These are phyloP conservation scores for Solanum boliviense DNA, from an alignment of 257 asterid species.

Conservation along the genomic window DNA sequence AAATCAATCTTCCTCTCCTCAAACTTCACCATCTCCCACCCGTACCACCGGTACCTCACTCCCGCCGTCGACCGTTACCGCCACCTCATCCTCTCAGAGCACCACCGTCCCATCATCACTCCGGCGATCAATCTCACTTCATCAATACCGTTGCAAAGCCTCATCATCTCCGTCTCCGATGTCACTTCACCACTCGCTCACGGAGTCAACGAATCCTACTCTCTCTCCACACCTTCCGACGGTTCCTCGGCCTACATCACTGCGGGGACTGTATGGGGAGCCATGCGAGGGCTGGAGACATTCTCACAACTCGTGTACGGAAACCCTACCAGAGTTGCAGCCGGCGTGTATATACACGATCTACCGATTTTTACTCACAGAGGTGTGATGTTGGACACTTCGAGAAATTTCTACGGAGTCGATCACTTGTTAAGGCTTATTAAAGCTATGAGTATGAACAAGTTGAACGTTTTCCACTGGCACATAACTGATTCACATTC, in stretches of 20 bases:
- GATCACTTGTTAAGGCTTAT: conserved; percentile 58
- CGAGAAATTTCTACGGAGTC: conserved; percentile 62
- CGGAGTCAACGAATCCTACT: conserved; percentile 83
- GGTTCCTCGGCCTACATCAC: conserved; percentile 26
- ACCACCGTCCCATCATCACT: conserved; percentile 36
- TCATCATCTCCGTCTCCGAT: conserved; percentile 34
- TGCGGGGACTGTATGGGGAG: conserved; percentile 75
- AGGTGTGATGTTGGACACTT: conserved; percentile 71
- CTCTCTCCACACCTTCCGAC: conserved; percentile 28
- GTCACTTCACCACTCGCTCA: conserved; percentile 31
- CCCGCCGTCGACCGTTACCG: conserved; percentile 61
- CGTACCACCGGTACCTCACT: conserved; percentile 37
- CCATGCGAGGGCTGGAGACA: conserved; percentile 85
- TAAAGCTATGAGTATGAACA: conserved; percentile 77
- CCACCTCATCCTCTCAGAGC: conserved; percentile 26
- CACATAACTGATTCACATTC: conserved; percentile 93
- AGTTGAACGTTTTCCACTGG: conserved; percentile 92
- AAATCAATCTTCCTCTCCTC: conserved; percentile 46
- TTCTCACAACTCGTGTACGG: conserved; percentile 68
- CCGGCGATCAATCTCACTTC: conserved; percentile 49
- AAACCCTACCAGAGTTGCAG: conserved; percentile 30
- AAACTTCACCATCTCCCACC: conserved; percentile 38
- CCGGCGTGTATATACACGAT: conserved; percentile 50
- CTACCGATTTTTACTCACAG: conserved; percentile 60
- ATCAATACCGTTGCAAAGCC: conserved; percentile 25